A percentile compares a stretch with the other conserved stretches of the same genome.
Conservation (phyloP, 495 filamentous ascomycete genomes). For the Penicillium herquei region DNA sequence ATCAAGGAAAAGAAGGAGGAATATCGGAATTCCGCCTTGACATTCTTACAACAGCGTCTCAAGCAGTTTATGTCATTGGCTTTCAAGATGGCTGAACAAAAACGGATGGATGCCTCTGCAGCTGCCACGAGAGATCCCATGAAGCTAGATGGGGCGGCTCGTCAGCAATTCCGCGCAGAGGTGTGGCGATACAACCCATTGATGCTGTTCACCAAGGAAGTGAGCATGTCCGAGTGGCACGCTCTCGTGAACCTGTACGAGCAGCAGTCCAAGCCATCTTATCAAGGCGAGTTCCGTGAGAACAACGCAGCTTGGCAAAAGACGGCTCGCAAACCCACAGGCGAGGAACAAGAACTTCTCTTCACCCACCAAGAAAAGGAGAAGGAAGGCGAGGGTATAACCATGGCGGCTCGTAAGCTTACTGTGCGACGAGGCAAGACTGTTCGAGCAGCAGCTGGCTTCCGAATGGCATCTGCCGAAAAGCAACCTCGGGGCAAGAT, state of each 20-base stretch:
- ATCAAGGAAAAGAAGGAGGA: constrained; percentile 90
- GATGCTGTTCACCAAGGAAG: constrained; percentile 80
- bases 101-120: constrained; percentile 55
- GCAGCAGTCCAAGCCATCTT: constrained; percentile 67
- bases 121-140: constrained; percentile 41
- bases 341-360: constrained; percentile 82
- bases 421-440: constrained; percentile 90
- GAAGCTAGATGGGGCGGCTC: constrained; percentile 50
- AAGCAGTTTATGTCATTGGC: constrained; percentile 77
- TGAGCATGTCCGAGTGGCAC: constrained; percentile 78
- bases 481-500: constrained; percentile 64
- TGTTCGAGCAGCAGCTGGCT: constrained; percentile 68
- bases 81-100: constrained; percentile 71
- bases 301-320: constrained; percentile 81
- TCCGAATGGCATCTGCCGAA: constrained; percentile 50
- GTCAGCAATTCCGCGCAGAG: constrained; percentile 51
- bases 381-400: constrained; percentile 63
- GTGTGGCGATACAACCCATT: constrained; percentile 85
- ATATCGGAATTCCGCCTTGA: constrained; percentile 67
- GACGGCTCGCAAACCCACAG: constrained; percentile 70
- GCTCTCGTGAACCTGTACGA: constrained; percentile 77
- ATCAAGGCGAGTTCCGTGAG: constrained; percentile 79
- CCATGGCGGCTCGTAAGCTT: constrained; percentile 79
- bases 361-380: constrained; percentile 88
- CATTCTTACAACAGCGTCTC: constrained; percentile 69